Conservation (phyloP, 2,329 filamentous ascomycete species). For the Ceratocystis eucalypticola region DNA sequence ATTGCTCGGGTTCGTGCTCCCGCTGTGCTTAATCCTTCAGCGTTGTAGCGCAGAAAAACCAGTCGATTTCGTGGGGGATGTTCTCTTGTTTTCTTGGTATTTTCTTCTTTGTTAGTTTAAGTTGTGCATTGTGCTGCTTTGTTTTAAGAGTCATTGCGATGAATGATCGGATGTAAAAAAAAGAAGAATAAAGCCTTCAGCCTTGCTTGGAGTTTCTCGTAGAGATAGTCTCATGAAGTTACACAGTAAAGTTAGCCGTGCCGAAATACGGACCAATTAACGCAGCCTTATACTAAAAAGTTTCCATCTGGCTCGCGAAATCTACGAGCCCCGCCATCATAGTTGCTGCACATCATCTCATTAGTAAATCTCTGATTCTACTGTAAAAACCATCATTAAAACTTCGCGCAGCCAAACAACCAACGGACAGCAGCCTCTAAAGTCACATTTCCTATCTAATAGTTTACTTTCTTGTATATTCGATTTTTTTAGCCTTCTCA, state of each 20-base stretch:
- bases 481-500: background rate
- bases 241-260: background rate
- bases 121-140: too few species aligned
- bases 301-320: background rate
- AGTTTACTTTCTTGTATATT: background rate
- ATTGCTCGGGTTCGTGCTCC: conserved; percentile 7
- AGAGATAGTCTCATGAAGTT: background rate
- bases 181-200: background rate
- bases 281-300: conserved; percentile 5
- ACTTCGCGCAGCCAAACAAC: background rate
- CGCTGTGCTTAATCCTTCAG: conserved; percentile 1
- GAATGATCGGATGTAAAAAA: too few species aligned
- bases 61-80: background rate
- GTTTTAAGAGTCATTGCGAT: too few species aligned
- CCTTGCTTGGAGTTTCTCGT: background rate
- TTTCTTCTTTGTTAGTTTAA: background rate
- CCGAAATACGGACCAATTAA: background rate
- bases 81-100: background rate
- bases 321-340: background rate
- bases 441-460: background rate
- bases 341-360: background rate
- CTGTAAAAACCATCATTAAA: background rate
- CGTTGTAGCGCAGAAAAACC: background rate
- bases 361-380: background rate
- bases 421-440: background rate